Conservation (phyloP, 2,329 filamentous ascomycete genomes). For the Aspergillus spinulosporus region DNA sequence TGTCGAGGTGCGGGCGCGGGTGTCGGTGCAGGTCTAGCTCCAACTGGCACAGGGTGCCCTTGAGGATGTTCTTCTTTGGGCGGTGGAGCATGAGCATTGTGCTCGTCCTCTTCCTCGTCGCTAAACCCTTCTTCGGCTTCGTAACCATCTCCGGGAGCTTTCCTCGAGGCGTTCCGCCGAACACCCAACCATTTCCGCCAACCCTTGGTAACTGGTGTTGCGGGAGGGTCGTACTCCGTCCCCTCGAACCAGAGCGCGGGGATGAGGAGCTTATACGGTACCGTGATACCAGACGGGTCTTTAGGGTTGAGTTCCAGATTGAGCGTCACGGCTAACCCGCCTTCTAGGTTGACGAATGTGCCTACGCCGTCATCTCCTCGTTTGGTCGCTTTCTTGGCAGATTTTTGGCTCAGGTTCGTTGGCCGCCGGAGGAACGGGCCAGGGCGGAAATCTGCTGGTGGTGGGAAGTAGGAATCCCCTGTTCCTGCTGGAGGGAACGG, state of each 20-base stretch:
- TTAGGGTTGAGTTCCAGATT: conserved; percentile 85
- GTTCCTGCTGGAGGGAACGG: conserved; percentile 32
- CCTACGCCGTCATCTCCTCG: conserved; percentile 53
- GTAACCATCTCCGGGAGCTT: conserved; percentile 22
- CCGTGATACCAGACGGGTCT: conserved; percentile 84
- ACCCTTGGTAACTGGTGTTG: conserved; percentile 37
- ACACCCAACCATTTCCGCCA: conserved; percentile 43
- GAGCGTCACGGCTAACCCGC: conserved; percentile 80
- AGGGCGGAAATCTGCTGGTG: conserved; percentile 33
- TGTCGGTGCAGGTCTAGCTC: neutral
- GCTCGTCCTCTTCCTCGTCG: conserved; percentile 22
- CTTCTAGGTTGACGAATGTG: conserved; percentile 70
- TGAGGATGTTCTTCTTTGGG: neutral
- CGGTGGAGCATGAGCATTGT: conserved; percentile 6
- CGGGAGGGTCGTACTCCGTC: conserved; percentile 38
- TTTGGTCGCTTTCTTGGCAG: conserved; percentile 59
- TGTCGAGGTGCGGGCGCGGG: neutral
- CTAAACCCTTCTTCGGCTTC: conserved; percentile 22
- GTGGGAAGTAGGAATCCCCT: conserved; percentile 37
- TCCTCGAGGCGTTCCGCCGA: conserved; percentile 30
- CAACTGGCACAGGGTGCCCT: neutral
- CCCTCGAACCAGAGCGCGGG: conserved; percentile 65
- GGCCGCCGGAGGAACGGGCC: conserved; percentile 66
- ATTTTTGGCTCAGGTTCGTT: conserved; percentile 66
- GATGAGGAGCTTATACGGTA: conserved; percentile 81